phyloP scores from a whole-genome alignment of 495 filamentous ascomycete genomes.

The Hyaloscypha variabilis region DNA sequence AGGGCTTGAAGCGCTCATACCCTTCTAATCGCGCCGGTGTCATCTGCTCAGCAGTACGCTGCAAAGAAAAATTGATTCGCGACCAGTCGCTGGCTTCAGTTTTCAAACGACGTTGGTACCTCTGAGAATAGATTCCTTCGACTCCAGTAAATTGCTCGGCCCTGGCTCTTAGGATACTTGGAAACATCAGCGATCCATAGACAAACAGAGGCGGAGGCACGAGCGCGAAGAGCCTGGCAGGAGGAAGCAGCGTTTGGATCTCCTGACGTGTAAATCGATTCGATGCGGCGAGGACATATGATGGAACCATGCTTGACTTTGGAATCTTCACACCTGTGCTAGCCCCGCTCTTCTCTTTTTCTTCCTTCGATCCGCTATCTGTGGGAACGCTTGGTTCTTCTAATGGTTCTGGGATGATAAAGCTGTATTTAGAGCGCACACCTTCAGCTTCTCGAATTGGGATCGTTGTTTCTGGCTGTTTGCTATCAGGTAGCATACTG shows the following conservation, averaged over 20 bases:
- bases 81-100: neutral
- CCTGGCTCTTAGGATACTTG: neutral
- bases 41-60: neutral
- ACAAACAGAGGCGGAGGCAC: neutral
- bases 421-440: too few species aligned
- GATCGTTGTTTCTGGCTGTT: too few species aligned
- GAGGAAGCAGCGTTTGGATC: neutral
- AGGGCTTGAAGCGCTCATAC: neutral
- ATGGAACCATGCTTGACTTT: constrained; percentile 1
- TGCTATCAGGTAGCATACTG: too few species aligned
- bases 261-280: constrained; percentile 6
- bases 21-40: neutral
- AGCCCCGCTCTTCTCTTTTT: too few species aligned
- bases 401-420: too few species aligned
- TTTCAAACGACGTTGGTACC: neutral
- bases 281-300: neutral
- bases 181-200: constrained; percentile 1
- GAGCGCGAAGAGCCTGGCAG: neutral
- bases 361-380: neutral
- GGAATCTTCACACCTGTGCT: neutral
- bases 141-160: neutral
- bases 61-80: neutral
- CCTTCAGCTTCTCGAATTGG: too few species aligned
- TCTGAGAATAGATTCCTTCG: neutral
- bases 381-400: neutral